Conservation (phyloP, 306 rosid genomes). For the Quercus suber region DNA sequence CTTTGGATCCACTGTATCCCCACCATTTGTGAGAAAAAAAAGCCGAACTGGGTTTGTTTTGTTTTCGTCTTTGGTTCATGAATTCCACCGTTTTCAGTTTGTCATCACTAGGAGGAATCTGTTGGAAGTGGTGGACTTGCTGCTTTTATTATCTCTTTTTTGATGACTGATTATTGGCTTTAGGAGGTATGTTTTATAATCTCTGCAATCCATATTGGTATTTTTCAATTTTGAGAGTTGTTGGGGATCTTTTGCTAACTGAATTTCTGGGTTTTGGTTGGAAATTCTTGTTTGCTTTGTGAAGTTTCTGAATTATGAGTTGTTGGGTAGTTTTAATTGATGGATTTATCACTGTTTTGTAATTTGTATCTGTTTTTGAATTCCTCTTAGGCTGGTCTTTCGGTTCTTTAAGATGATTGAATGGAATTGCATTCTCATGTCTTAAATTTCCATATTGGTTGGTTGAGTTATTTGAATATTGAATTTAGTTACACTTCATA, state of each 20-base stretch:
- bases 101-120: constrained; percentile 33
- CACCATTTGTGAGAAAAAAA: constrained; percentile 33
- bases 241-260: constrained; percentile 3
- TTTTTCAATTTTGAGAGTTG: neutral
- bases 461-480: neutral
- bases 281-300: constrained; percentile 5
- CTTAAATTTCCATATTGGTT: neutral
- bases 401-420: constrained; percentile 12
- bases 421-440: neutral
- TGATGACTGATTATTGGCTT: constrained; percentile 37
- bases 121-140: constrained; percentile 46
- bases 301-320: constrained; percentile 16
- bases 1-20: constrained; percentile 50
- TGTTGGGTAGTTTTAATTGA: neutral
- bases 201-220: neutral
- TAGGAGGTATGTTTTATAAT: constrained; percentile 42
- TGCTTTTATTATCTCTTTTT: constrained; percentile 45
- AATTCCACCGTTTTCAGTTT: constrained; percentile 35
- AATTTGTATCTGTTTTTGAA: neutral
- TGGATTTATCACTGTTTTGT: neutral
- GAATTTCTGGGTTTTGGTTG: constrained; percentile 15
- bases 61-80: constrained; percentile 34
- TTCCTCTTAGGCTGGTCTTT: neutral
- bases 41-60: constrained; percentile 36
- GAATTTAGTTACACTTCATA: neutral